A percentile compares a stretch with the other conserved stretches of the same genome.
phyloP scores from a whole-genome alignment of 352 stramenopile genomes.

The Ophiocytium majus region DNA sequence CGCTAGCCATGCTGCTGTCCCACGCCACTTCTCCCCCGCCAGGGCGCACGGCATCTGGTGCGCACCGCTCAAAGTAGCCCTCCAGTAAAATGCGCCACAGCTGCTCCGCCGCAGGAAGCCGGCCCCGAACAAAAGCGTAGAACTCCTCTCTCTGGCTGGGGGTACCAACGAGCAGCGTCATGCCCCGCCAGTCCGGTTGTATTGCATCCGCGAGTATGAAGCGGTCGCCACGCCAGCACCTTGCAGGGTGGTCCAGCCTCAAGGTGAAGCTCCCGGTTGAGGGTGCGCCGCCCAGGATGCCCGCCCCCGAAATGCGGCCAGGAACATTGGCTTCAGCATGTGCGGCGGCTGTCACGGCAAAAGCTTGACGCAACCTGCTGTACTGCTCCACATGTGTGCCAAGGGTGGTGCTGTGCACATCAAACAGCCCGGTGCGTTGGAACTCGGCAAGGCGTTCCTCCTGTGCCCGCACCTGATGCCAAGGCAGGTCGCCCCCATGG shows the following conservation, averaged over 20 bases:
- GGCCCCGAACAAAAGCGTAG: neutral
- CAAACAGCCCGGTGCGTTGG: neutral
- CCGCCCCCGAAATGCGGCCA: neutral
- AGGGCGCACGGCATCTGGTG: too few species aligned
- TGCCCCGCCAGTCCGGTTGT: neutral
- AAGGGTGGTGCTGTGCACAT: neutral
- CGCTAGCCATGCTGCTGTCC: too few species aligned
- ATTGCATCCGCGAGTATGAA: neutral
- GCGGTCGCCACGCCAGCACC: too few species aligned
- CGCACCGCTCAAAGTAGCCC: neutral
- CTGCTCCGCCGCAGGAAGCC: neutral
- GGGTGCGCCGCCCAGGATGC: too few species aligned
- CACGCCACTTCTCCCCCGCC: too few species aligned
- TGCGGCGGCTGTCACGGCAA: too few species aligned
- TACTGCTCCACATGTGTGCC: too few species aligned
- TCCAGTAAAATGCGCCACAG: neutral
- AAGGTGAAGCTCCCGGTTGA: neutral
- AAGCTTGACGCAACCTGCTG: too few species aligned
- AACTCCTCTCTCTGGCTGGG: neutral
- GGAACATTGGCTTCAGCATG: neutral
- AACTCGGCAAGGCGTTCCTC: neutral
- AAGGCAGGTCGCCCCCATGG: neutral
- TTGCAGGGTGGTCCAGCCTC: neutral
- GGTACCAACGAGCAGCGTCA: neutral
- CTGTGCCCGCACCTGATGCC: neutral